Evolutionary conservation across 2,329 filamentous ascomycete species (phyloP).

Genomic region (Beauveria sp.): DNA sequence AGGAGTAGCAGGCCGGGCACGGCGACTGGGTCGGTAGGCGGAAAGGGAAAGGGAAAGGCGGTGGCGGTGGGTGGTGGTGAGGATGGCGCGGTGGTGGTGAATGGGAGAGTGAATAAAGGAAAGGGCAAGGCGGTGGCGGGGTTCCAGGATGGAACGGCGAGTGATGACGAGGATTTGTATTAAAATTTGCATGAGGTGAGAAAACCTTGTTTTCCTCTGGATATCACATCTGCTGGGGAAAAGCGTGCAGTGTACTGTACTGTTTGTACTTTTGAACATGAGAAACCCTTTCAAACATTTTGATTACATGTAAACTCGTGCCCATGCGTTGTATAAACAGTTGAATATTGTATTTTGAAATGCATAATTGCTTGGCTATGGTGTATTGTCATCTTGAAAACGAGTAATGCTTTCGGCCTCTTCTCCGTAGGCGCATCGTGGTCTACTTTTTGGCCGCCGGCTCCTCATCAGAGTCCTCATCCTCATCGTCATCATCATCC

Average conservation of each 20-base stretch:
- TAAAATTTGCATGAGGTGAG: slow-evolving; percentile 17
- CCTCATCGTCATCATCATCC: slow-evolving; percentile 21
- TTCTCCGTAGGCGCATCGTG: background rate
- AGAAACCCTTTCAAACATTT: background rate
- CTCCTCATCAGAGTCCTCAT: slow-evolving; percentile 19
- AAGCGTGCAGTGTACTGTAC: background rate
- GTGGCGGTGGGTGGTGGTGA: slow-evolving; percentile 27
- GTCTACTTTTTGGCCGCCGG: slow-evolving; percentile 18
- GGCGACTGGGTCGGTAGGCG: background rate
- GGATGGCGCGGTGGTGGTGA: slow-evolving; percentile 26
- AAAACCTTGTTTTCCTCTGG: background rate
- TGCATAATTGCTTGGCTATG: slow-evolving; percentile 8
- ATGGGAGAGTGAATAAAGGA: slow-evolving; percentile 34
- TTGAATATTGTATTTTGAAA: background rate
- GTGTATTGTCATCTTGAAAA: slow-evolving; percentile 3
- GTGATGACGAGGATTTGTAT: slow-evolving; percentile 51
- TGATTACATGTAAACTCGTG: background rate
- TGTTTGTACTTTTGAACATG: background rate
- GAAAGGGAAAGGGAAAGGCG: slow-evolving; percentile 26
- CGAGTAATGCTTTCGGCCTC: background rate
- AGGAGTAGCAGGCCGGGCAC: slow-evolving; percentile 23
- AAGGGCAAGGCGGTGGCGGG: slow-evolving; percentile 48
- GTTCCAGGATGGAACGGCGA: slow-evolving; percentile 46
- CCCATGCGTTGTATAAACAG: background rate
- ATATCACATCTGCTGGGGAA: background rate